Conservation (phyloP, 2,329 filamentous ascomycete species). For the Clathrospora elynae region DNA sequence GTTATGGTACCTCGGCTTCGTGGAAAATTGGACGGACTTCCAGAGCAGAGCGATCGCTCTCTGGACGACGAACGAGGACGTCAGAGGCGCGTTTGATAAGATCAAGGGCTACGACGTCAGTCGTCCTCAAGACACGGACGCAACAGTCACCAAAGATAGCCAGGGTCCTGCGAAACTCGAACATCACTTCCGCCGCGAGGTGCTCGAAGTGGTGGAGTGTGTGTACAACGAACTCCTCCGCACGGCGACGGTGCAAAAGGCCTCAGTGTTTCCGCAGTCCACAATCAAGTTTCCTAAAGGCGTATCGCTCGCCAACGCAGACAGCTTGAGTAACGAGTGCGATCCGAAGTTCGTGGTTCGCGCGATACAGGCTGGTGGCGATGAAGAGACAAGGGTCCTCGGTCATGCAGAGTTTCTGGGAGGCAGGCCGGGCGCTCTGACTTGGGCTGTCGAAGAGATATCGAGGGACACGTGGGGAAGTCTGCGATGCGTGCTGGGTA, state of each 20-base stretch:
- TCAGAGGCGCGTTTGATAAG: conserved; percentile 10
- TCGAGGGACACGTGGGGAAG: conserved; percentile 21
- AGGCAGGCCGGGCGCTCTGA: conserved; percentile 19
- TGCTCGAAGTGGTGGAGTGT: conserved; percentile 8
- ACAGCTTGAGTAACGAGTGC: conserved; percentile 8
- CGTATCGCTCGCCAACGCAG: conserved; percentile 6
- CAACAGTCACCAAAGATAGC: not conserved
- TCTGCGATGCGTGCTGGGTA: conserved; percentile 28
- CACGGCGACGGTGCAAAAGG: not conserved
- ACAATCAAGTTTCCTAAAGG: not conserved
- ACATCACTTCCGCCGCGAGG: conserved; percentile 15
- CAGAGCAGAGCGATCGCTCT: not conserved
- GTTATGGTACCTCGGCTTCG: conserved; percentile 25
- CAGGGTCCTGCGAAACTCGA: conserved; percentile 1
- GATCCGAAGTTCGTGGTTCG: conserved; percentile 18
- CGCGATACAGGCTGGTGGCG: conserved; percentile 1
- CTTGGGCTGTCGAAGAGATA: conserved; percentile 11
- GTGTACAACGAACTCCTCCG: conserved; percentile 12
- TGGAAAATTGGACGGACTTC: conserved; percentile 20
- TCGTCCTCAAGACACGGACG: conserved; percentile 1
- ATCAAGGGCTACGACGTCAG: conserved; percentile 3
- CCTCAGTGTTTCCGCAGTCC: too few species aligned
- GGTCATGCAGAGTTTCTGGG: conserved; percentile 30
- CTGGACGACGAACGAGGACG: conserved; percentile 6
- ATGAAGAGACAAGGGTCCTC: conserved; percentile 13